Conservation (phyloP, 2,329 filamentous ascomycete genomes). For the Macroventuria anomochaeta region DNA sequence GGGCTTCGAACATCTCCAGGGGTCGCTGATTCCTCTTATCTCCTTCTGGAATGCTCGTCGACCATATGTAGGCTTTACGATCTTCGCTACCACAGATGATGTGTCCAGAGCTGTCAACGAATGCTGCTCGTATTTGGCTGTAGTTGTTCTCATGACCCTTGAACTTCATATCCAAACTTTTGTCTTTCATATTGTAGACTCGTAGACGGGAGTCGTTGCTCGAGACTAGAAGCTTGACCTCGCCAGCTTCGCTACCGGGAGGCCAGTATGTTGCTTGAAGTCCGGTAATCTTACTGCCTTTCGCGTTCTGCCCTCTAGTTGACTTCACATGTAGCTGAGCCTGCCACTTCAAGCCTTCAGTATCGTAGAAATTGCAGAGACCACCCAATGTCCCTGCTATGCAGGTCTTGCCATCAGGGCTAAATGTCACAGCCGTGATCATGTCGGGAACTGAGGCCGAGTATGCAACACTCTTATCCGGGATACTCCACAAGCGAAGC, state of each 20-base stretch:
- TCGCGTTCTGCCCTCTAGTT: constrained; percentile 88
- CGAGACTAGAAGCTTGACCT: constrained; percentile 84
- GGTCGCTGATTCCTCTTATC: constrained; percentile 80
- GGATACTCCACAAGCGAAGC: constrained; percentile 92
- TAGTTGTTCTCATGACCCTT: constrained; percentile 88
- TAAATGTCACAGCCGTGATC: constrained; percentile 92
- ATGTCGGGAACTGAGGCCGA: constrained; percentile 79
- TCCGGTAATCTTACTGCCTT: constrained; percentile 96
- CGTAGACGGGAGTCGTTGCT: constrained; percentile 94
- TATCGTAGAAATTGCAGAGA: constrained; percentile 88
- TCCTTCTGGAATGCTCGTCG: constrained; percentile 63
- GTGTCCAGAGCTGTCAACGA: constrained; percentile 85
- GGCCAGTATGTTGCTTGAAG: constrained; percentile 77
- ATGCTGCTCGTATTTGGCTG: constrained; percentile 87
- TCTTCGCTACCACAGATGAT: constrained; percentile 95
- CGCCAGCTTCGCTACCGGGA: constrained; percentile 63
- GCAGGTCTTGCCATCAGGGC: constrained; percentile 85
- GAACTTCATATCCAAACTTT: constrained; percentile 85
- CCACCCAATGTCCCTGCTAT: constrained; percentile 90
- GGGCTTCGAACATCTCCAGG: constrained; percentile 88
- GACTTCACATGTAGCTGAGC: constrained; percentile 94
- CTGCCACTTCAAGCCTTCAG: constrained; percentile 82
- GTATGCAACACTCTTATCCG: constrained; percentile 91
- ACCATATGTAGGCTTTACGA: constrained; percentile 89
- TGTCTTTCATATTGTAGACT: constrained; percentile 86